These are phyloP conservation scores for Daedaleopsis nitida DNA, from an alignment of 768 basidiomycete genomes.

Conservation along the genomic window DNA sequence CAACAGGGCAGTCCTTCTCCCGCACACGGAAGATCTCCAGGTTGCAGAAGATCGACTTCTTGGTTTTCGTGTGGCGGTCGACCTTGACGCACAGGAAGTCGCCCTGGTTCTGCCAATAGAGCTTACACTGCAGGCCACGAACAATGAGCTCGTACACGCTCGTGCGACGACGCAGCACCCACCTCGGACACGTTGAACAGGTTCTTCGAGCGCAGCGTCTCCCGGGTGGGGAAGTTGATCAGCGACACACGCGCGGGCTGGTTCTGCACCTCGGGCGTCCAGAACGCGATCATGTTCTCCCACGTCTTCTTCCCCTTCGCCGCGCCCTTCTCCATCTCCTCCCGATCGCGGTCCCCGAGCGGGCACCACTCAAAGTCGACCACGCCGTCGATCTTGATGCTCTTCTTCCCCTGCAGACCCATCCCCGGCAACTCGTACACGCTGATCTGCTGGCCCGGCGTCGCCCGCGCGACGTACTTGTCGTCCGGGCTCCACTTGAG, in stretches of 20 bases:
- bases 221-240: slow-evolving; percentile 83
- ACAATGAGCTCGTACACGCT: not conserved
- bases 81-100: slow-evolving; percentile 99
- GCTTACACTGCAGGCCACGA: slow-evolving; percentile 73
- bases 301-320: slow-evolving; percentile 63
- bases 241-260: slow-evolving; percentile 97
- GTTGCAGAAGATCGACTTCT: slow-evolving; percentile 98
- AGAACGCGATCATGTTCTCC: slow-evolving; percentile 95
- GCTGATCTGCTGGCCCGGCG: slow-evolving; percentile 91
- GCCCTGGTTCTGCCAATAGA: slow-evolving; percentile 98
- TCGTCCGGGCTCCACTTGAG: slow-evolving; percentile 98
- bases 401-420: slow-evolving; percentile 94
- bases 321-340: slow-evolving; percentile 59
- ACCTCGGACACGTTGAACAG: slow-evolving; percentile 98
- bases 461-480: slow-evolving; percentile 88
- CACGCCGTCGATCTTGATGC: slow-evolving; percentile 95
- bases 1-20: slow-evolving; percentile 97
- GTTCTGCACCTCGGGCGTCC: slow-evolving; percentile 96
- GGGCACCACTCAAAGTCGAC: slow-evolving; percentile 99
- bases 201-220: slow-evolving; percentile 90
- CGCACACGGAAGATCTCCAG: slow-evolving; percentile 96
- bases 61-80: slow-evolving; percentile 97
- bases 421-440: slow-evolving; percentile 95
- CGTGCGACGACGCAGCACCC: slow-evolving; percentile 27
- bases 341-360: slow-evolving; percentile 84